Conservation (phyloP, 306 rosid genomes). For the Rosa rugosa region DNA sequence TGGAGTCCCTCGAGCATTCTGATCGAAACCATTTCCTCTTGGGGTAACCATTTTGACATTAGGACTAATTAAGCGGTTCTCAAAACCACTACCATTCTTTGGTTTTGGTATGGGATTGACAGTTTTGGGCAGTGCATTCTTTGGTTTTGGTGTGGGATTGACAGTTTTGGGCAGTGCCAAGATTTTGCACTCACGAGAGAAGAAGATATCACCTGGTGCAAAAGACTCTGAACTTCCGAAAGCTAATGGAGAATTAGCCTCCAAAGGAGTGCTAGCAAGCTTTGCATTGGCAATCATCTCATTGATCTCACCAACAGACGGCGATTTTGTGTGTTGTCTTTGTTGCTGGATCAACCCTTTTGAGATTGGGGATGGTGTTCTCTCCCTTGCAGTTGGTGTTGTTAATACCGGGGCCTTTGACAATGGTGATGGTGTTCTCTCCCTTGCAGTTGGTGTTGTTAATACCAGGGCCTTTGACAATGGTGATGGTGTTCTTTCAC, state of each 20-base stretch:
- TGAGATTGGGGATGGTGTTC: conserved; percentile 30
- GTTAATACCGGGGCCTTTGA: conserved; percentile 18
- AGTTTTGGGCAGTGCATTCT: conserved; percentile 12
- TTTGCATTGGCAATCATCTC: conserved; percentile 60
- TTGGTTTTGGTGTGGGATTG: conserved; percentile 13
- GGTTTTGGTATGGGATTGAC: conserved; percentile 11
- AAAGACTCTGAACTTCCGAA: conserved; percentile 57
- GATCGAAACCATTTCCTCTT: conserved; percentile 36
- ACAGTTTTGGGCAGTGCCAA: conserved; percentile 30
- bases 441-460: conserved; percentile 23
- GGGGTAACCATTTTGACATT: conserved; percentile 31
- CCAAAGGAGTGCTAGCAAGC: conserved; percentile 31
- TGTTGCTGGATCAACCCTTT: conserved; percentile 27
- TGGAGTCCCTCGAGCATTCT: conserved; percentile 29
- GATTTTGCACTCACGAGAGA: conserved; percentile 57
- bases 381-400: conserved; percentile 26
- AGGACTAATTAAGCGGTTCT: conserved; percentile 22
- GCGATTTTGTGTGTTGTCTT: conserved; percentile 34
- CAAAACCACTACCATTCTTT: conserved; percentile 27
- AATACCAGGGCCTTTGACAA: conserved; percentile 22
- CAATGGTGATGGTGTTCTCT: conserved; percentile 34
- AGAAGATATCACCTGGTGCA: conserved; percentile 77
- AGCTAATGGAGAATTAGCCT: background rate
- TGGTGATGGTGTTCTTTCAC: conserved; percentile 35
- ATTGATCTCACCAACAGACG: conserved; percentile 61